Evolutionary conservation across 352 stramenopile species (phyloP), one percentile per base, ranked within the genome.

Genomic region (Pythium guiyangense): DNA sequence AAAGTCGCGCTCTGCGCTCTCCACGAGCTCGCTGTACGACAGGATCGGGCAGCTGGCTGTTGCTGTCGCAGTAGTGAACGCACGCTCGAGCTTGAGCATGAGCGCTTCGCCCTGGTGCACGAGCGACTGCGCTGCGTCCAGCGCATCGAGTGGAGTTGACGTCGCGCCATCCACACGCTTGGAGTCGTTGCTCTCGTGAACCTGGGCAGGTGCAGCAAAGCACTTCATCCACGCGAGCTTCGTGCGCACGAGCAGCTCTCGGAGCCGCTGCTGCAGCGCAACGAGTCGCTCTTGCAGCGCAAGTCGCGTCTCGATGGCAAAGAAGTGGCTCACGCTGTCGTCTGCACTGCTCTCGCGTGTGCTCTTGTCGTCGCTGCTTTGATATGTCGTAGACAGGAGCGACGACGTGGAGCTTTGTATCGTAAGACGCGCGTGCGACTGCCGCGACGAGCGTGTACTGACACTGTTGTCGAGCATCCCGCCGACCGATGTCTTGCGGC

Each of bases 141-240:
- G 26, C 31, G 31, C 31, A 37, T 37, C 31, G 1, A 10, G 2
- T 12, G 31, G 10, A 11, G 6, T 37, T 37, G 22, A 22, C 22
- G 31, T 37, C 8, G 31, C 12, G 0, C 6, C 8, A 12, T 14
- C 0, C 5, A 0, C 31, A 37, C 12, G 1, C 20, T 46, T 4
- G 15, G 10, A n/a, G 43, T 20, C 6, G 12, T 8, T 49, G 15
- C 15, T 43, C 12, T n/a, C 37, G 3, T 11, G 5, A 4, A 6
- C 37, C 5, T 18, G 37, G 9, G 37, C 15, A 8, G 39, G 15
- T 20, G 39, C 42, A 10, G 29, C 44, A 54, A 81, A 84, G 59
- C 77, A 88, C 52, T 72, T 69, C 77, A 88, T 85, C 75, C 77
- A 88, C 26, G 74, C 74, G 39, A 88, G 55, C 46, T 87, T 85